A percentile compares a stretch with the other conserved stretches of the same genome.
Evolutionary conservation across 352 stramenopile genomes (phyloP).

Genomic region (Globisporangium acanthophoron): DNA sequence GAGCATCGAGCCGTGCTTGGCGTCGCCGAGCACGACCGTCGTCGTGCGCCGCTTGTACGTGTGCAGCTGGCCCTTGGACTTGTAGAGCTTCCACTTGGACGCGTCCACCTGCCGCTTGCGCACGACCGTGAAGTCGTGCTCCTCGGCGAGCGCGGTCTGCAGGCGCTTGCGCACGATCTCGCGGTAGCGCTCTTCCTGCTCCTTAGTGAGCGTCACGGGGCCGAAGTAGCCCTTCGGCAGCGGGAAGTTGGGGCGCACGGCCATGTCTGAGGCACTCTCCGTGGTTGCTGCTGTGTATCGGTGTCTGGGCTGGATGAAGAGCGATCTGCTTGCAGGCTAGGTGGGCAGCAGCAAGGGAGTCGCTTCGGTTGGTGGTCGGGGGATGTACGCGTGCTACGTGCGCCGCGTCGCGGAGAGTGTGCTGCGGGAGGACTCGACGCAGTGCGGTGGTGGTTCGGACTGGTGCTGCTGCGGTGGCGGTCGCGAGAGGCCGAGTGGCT

Average conservation of each 20-base stretch:
- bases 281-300: not conserved
- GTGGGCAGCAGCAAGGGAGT: not conserved
- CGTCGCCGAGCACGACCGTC: constrained; percentile 3
- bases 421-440: not conserved
- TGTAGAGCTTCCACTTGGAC: constrained; percentile 45
- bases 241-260: constrained; percentile 14
- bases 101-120: constrained; percentile 23
- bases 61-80: constrained; percentile 29
- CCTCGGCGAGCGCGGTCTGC: constrained; percentile 9
- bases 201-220: constrained; percentile 16
- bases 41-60: constrained; percentile 26
- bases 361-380: not conserved
- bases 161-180: constrained; percentile 10
- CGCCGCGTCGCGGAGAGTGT: not conserved
- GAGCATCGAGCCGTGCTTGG: constrained; percentile 15
- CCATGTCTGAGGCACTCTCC: not conserved
- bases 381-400: not conserved
- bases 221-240: constrained; percentile 18
- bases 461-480: not conserved
- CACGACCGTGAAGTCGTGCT: constrained; percentile 11
- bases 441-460: no score
- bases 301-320: not conserved
- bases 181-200: constrained; percentile 26
- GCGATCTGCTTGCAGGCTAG: not conserved
- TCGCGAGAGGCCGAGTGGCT: not conserved